Conservation (phyloP, 805 yeast genomes). For the Lipomyces orientalis region DNA sequence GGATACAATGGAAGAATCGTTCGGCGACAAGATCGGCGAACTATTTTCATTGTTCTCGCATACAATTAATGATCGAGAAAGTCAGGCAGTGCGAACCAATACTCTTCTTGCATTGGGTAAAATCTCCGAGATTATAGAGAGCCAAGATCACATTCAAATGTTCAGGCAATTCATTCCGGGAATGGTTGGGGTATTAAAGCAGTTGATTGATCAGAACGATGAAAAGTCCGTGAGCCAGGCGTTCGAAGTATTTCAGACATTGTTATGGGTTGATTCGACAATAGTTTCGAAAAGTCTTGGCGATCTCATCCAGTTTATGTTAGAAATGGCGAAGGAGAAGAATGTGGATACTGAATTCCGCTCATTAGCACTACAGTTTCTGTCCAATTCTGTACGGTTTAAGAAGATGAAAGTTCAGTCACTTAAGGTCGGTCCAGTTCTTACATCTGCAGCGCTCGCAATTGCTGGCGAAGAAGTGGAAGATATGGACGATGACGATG, state of each 20-base stretch:
- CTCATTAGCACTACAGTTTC: constrained; percentile 80
- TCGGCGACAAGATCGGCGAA: constrained; percentile 64
- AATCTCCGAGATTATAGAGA: constrained; percentile 53
- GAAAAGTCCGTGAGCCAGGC: constrained; percentile 71
- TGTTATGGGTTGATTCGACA: constrained; percentile 75
- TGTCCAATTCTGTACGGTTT: constrained; percentile 76
- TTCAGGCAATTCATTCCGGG: constrained; percentile 75
- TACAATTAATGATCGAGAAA: constrained; percentile 65
- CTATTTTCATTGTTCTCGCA: constrained; percentile 72
- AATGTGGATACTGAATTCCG: constrained; percentile 78
- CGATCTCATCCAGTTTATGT: constrained; percentile 71
- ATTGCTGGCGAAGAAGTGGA: constrained; percentile 79
- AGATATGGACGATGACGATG: constrained; percentile 87
- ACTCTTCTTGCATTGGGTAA: constrained; percentile 80
- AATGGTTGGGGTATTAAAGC: constrained; percentile 80
- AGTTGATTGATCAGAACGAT: constrained; percentile 73
- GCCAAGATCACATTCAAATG: constrained; percentile 60
- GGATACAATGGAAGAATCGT: constrained; percentile 67
- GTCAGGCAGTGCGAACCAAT: constrained; percentile 78
- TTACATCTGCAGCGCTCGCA: constrained; percentile 73
- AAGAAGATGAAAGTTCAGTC: constrained; percentile 80
- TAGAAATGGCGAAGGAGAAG: constrained; percentile 65
- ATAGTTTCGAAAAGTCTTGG: constrained; percentile 77
- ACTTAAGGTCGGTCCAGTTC: constrained; percentile 81
- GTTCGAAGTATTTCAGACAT: constrained; percentile 83